A percentile compares a stretch with the other conserved stretches of the same genome.
Evolutionary conservation across 257 asterid species (phyloP).

Genomic region (Lycium barbarum): DNA sequence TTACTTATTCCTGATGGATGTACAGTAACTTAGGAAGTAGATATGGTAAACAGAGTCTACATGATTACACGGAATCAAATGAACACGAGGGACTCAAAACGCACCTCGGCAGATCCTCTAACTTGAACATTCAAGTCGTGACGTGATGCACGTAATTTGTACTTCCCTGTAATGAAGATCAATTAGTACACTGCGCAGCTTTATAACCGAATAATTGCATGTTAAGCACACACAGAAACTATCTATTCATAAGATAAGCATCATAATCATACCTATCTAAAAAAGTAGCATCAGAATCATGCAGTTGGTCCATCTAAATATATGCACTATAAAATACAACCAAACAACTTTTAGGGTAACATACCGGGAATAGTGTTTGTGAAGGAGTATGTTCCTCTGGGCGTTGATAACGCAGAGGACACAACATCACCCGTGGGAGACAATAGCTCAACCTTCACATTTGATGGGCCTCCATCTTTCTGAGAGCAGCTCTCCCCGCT

Average conservation of each 20-base stretch:
- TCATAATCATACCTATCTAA: background rate
- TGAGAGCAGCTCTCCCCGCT: slow-evolving; percentile 77
- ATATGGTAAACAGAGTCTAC: slow-evolving; percentile 6
- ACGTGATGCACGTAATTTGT: slow-evolving; percentile 74
- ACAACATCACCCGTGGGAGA: slow-evolving; percentile 72
- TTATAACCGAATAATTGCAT: slow-evolving; percentile 15
- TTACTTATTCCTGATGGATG: slow-evolving; percentile 10
- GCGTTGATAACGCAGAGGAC: slow-evolving; percentile 72
- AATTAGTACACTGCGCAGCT: slow-evolving; percentile 30
- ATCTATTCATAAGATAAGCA: background rate
- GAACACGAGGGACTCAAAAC: slow-evolving; percentile 25
- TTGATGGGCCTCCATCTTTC: slow-evolving; percentile 81
- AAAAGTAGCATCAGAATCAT: background rate
- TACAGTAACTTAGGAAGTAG: slow-evolving; percentile 5
- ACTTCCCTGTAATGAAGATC: slow-evolving; percentile 66
- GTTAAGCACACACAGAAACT: background rate
- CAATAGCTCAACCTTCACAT: slow-evolving; percentile 77
- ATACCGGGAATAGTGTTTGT: slow-evolving; percentile 76
- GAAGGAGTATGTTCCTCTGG: slow-evolving; percentile 80
- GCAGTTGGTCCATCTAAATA: slow-evolving; percentile 25
- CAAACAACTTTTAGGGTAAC: slow-evolving; percentile 29
- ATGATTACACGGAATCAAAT: background rate
- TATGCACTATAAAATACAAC: slow-evolving; percentile 35
- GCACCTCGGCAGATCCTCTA: slow-evolving; percentile 84
- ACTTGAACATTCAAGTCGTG: slow-evolving; percentile 72